Conservation (phyloP, 202 grass and related monocot genomes). For the Panicum virgatum region DNA sequence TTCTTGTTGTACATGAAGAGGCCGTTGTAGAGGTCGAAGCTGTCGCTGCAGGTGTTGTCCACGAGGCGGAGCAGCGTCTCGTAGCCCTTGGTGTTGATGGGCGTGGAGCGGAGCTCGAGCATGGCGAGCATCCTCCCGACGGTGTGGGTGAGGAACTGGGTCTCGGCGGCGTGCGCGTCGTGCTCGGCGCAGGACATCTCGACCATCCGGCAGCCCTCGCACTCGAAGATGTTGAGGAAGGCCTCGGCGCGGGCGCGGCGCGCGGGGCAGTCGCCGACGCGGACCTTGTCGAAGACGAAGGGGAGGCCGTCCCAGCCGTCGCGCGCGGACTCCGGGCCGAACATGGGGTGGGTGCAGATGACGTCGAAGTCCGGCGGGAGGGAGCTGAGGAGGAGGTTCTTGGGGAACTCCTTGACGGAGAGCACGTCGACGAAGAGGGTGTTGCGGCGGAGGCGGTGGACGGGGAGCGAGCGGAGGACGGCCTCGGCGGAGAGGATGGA, state of each 20-base stretch:
- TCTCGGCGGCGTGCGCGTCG: conserved; percentile 83
- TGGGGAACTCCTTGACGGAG: conserved; percentile 97
- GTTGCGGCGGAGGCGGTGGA: conserved; percentile 84
- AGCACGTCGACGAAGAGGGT: conserved; percentile 93
- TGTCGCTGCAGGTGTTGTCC: conserved; percentile 94
- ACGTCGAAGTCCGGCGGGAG: conserved; percentile 74
- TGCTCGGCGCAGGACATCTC: conserved; percentile 83
- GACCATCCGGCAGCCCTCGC: conserved; percentile 87
- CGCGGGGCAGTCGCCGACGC: conserved; percentile 54
- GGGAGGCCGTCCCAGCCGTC: conserved; percentile 85
- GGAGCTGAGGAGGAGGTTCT: conserved; percentile 67
- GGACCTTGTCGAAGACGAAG: conserved; percentile 86
- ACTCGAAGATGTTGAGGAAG: conserved; percentile 81
- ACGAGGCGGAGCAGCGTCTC: conserved; percentile 83
- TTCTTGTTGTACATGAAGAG: conserved; percentile 99
- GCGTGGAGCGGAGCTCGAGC: conserved; percentile 56
- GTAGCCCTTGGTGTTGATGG: conserved; percentile 76
- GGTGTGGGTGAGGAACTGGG: conserved; percentile 83
- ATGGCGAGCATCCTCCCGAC: conserved; percentile 68
- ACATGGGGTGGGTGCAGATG: conserved; percentile 97
- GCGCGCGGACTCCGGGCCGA: conserved; percentile 82
- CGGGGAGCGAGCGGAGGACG: conserved; percentile 70
- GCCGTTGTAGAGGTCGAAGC: conserved; percentile 94
- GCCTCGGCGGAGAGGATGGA: conserved; percentile 86
- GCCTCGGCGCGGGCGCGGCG: conserved; percentile 55